Percentiles rank a stretch among this genome's conserved stretches.
These are phyloP conservation scores for Colletotrichum australisinense DNA, from an alignment of 2,329 filamentous ascomycete genomes.

Conservation along the genomic window DNA sequence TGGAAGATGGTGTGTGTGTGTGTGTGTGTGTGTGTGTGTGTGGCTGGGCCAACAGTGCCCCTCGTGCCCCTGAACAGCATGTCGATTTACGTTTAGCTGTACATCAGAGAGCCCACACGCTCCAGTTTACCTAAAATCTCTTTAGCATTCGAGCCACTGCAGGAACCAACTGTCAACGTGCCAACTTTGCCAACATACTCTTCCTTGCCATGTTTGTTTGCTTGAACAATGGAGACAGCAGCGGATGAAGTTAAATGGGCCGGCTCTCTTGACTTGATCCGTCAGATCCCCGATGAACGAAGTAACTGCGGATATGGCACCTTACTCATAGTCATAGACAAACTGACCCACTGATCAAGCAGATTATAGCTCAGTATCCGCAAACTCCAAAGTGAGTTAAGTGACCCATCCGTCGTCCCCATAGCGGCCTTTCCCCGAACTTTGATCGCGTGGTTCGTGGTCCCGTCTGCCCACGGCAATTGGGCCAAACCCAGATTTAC, in stretches of 20 bases:
- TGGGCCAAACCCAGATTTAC: slow-evolving; percentile 17
- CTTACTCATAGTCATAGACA: background rate
- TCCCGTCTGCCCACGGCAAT: slow-evolving; percentile 11
- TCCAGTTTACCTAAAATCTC: background rate
- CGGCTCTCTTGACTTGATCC: background rate
- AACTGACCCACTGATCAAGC: background rate
- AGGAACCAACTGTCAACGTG: background rate
- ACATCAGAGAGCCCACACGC: background rate
- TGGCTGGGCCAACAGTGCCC: no score
- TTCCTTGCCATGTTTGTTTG: background rate
- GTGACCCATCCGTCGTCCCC: background rate
- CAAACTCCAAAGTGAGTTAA: background rate
- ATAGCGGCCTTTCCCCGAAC: slow-evolving; percentile 5
- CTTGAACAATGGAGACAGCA: background rate
- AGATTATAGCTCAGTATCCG: slow-evolving; percentile 13
- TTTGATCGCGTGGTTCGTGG: background rate
- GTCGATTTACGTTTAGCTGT: background rate
- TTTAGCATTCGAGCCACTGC: background rate
- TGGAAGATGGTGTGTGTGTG: background rate
- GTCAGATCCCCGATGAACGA: background rate
- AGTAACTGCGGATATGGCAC: background rate
- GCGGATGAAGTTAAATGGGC: background rate
- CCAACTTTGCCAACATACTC: background rate
- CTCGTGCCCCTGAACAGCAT: no score
- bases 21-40: background rate